These are phyloP conservation scores for Rhodotorula paludigena DNA, from an alignment of 768 basidiomycete genomes.

Conservation along the genomic window DNA sequence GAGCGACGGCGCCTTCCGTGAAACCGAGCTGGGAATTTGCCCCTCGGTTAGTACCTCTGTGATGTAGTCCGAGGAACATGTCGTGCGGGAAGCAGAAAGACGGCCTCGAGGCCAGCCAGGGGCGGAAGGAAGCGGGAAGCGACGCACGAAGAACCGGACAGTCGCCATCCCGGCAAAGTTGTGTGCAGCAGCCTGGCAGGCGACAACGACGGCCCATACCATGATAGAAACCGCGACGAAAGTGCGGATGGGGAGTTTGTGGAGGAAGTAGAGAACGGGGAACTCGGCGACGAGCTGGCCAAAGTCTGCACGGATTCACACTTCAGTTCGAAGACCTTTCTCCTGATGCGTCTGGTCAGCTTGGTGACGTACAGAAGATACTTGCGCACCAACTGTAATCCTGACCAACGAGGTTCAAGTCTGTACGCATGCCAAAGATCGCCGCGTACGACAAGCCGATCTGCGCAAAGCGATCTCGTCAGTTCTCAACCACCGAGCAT, in stretches of 20 bases:
- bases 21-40: conserved; percentile 31
- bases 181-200: neutral
- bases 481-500: no score
- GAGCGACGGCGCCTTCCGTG: conserved; percentile 46
- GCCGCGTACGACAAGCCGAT: conserved; percentile 10
- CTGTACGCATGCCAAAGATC: conserved; percentile 27
- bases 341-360: no score
- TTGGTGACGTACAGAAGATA: conserved; percentile 20
- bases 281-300: conserved; percentile 5
- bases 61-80: no score
- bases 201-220: neutral
- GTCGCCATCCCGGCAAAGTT: conserved; percentile 6
- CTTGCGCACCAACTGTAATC: conserved; percentile 16
- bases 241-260: conserved; percentile 10
- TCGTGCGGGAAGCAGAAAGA: no score
- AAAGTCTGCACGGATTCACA: conserved; percentile 9
- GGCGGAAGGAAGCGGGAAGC: neutral
- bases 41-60: no score
- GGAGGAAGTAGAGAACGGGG: neutral
- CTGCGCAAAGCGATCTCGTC: no score
- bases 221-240: conserved; percentile 16
- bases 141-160: conserved; percentile 3
- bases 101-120: no score
- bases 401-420: conserved; percentile 17
- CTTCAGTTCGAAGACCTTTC: no score